phyloP scores from a whole-genome alignment of 495 filamentous ascomycete genomes.

The Lentithecium fluviatile region DNA sequence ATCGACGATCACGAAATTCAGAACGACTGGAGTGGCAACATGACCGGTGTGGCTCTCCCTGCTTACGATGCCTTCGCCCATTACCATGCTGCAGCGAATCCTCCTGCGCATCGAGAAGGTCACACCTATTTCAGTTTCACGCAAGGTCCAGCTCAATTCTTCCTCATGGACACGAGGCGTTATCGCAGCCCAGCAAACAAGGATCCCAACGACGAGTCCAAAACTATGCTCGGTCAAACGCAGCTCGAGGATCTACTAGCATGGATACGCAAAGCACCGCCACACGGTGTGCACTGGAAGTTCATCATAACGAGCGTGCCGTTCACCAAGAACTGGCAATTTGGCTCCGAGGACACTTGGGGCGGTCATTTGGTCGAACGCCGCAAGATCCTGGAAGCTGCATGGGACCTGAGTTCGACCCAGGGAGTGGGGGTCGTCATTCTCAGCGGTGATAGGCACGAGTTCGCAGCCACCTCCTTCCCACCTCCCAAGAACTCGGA shows the following conservation, averaged over 20 bases:
- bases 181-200: conserved; percentile 67
- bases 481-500: conserved; percentile 60
- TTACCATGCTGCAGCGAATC: conserved; percentile 84
- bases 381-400: conserved; percentile 73
- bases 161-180: conserved; percentile 87
- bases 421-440: conserved; percentile 76
- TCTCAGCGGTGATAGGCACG: conserved; percentile 86
- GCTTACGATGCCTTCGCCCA: conserved; percentile 83
- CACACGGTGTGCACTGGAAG: conserved; percentile 84
- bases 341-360: conserved; percentile 86
- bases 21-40: conserved; percentile 83
- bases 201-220: conserved; percentile 46
- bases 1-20: conserved; percentile 94
- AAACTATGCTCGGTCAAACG: conserved; percentile 80
- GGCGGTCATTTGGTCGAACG: conserved; percentile 83
- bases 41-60: conserved; percentile 65
- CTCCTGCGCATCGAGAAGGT: conserved; percentile 59
- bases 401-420: conserved; percentile 75
- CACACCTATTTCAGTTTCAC: conserved; percentile 83
- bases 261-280: conserved; percentile 69
- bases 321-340: conserved; percentile 94
- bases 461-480: conserved; percentile 90
- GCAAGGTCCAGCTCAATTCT: conserved; percentile 88
- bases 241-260: conserved; percentile 77
- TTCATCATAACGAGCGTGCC: conserved; percentile 83